Evolutionary conservation across 2,329 filamentous ascomycete genomes (phyloP), one percentile per base, ranked within the genome.

Genomic region (Escovopsis weberi): DNA sequence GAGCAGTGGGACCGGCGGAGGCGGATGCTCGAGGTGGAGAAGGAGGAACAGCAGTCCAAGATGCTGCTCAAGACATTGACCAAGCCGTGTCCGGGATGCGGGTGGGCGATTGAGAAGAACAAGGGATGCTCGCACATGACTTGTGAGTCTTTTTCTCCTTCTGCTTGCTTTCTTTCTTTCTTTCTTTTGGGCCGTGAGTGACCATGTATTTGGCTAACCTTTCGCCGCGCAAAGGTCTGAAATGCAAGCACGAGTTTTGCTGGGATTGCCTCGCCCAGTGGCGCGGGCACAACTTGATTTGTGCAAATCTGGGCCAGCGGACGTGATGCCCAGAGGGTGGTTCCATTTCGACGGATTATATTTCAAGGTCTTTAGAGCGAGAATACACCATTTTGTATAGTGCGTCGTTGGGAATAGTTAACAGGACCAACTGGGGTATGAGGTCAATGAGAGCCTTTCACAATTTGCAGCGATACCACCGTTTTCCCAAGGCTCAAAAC

Each of bases 61-160:
- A 43, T 26, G 8, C 56, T 49, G 4, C 47, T 67, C 4, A 50
- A 26, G 6, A 38, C 28, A 12, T 58, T 59, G 35, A 60, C 61
- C 11, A 66, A 60, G 42, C 59, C 57, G 0, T 68, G 65, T 33
- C 62, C 62, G 0, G 53, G 54, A 1, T 68, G 65, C 15, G 46
- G 50, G 3, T 55, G 54, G 45, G 55, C 58, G 1, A 68, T 66
- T 41, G 54, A 65, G 48, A 68, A 65, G 53, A 60, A 58, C 15
- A 42, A 48, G 0, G 65, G 65, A 38, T 68, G 65, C 46, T 54
- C 59, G 11, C 61, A 65, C 38, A 66, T 66, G 59, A 62, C 54
- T 41, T 66, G 64, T 66, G 61, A 59, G 62, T 55, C 44, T 4
- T 9, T 30, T 33, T 38, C 41, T 34, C 41, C 41, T 36, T 36